Percentiles rank a stretch among this genome's conserved stretches.
Conservation (phyloP, 2,329 filamentous ascomycete genomes). For the Diaporthe capsici region DNA sequence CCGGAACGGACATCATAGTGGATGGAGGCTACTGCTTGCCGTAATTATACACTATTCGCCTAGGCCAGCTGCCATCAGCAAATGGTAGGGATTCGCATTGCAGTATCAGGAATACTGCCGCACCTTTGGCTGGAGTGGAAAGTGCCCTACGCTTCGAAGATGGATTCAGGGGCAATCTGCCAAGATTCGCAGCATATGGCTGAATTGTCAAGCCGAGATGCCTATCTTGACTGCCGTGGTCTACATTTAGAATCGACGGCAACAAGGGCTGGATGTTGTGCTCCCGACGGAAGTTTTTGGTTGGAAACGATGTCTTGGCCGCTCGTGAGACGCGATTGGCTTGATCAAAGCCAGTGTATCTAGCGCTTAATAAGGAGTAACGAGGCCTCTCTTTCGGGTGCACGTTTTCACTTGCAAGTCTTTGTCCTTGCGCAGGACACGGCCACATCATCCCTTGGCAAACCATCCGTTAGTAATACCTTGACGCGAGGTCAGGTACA, state of each 20-base stretch:
- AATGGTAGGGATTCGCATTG: fast-evolving
- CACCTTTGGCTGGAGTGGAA: neutral
- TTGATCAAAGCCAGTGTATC: neutral
- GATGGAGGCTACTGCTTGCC: conserved; percentile 80
- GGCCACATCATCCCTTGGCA: neutral
- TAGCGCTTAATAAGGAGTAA: neutral
- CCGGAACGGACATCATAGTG: conserved; percentile 79
- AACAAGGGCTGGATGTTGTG: too few relatives aligned
- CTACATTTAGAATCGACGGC: neutral
- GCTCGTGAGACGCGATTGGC: conserved; percentile 14
- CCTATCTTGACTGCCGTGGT: neutral
- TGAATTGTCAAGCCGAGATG: neutral
- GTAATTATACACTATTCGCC: conserved; percentile 47
- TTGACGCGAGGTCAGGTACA: neutral
- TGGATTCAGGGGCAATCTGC: neutral
- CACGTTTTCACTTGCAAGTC: neutral
- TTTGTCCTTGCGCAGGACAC: neutral
- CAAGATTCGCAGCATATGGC: neutral
- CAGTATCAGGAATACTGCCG: neutral
- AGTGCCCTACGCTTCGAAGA: neutral
- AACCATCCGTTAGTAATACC: neutral
- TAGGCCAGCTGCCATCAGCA: too few relatives aligned
- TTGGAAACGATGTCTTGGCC: neutral
- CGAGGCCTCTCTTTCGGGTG: neutral
- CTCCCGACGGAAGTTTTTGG: neutral